Base-by-base conservation (phyloP, 345 rosid genomes). In the Capsella bursapastoris region DNA sequence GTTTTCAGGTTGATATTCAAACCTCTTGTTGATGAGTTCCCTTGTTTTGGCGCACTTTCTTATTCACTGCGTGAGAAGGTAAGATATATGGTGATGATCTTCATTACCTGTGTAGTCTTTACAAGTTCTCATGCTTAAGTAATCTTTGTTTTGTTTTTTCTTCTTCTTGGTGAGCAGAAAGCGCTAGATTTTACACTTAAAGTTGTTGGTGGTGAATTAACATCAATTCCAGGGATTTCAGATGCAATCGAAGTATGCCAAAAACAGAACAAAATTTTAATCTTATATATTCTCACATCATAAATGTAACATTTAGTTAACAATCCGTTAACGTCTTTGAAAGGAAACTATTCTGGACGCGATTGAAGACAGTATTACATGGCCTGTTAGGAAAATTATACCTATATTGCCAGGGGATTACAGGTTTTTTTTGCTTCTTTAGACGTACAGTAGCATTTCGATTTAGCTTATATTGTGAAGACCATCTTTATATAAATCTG, bases 1-100 rank as follows among this genome's bases (percentile, higher is more conserved):
- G 88, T 91, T 79, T 91, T 94, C 83, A 86, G 97, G 89, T 80
- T 94, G 81, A 88, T 94, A 67, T 91, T 94, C 84, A 90, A 83
- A 64, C 98, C 96, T 53, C 82, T 91, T 37, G 96, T 83, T 66
- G 89, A 83, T 66, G 92, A 86, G 25, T 83, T 94, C 69, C 98
- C 98, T 45, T 88, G 98, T 25, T 91, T 94, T 65, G 98, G 96
- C 18, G 98, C 97, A 73, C 83, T 94, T 68, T 78, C 83, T 29
- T 94, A 87, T 80, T 94, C 97, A 43, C 70, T 90, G 72, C 83
- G 86, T 66, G 87, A 90, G 61, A 91, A 91, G 90, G 97, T 88
- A 64, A 49, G 73, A 45, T 48, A 44, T 71, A 45, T 43, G 9
- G n/a, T 50, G 9, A 49, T 12, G 52, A 72, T 8, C 13, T 57